Evolutionary conservation across 345 rosid genomes (phyloP).

Genomic region (Euphorbia tirucalli): DNA sequence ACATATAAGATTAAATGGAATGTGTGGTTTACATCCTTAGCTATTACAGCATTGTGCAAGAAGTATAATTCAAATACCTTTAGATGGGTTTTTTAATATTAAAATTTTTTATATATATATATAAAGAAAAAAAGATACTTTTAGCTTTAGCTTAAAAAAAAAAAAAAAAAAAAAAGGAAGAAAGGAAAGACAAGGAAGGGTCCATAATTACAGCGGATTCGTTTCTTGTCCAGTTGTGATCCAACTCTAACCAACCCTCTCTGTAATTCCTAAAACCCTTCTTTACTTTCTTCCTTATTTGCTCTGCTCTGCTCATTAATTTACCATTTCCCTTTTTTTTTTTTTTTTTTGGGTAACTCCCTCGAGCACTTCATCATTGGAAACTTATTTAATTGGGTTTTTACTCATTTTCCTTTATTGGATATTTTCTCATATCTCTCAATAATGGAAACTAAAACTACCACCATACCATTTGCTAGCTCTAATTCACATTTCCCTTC

Average conservation of each 20-base stretch:
- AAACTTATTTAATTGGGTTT: not conserved
- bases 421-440: slow-evolving; percentile 5
- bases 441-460: not conserved
- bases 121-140: too few species aligned
- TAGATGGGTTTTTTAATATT: too few species aligned
- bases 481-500: not conserved
- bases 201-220: slow-evolving; percentile 8
- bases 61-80: too few species aligned
- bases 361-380: not conserved
- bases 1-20: too few species aligned
- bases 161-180: not conserved
- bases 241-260: not conserved
- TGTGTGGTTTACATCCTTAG: too few species aligned
- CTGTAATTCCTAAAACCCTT: slow-evolving; percentile 7
- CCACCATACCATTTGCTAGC: not conserved
- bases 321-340: not conserved
- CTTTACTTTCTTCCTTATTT: slow-evolving; percentile 3
- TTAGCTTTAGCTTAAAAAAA: too few species aligned
- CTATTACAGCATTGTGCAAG: too few species aligned
- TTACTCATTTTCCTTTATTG: slow-evolving; percentile 14
- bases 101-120: too few species aligned
- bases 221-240: slow-evolving; percentile 22
- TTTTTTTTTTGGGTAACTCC: not conserved
- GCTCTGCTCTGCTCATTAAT: too few species aligned
- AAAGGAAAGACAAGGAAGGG: not conserved